These are phyloP conservation scores for Periconia sp. DNA, from an alignment of 2,329 filamentous ascomycete species.

Conservation along the genomic window DNA sequence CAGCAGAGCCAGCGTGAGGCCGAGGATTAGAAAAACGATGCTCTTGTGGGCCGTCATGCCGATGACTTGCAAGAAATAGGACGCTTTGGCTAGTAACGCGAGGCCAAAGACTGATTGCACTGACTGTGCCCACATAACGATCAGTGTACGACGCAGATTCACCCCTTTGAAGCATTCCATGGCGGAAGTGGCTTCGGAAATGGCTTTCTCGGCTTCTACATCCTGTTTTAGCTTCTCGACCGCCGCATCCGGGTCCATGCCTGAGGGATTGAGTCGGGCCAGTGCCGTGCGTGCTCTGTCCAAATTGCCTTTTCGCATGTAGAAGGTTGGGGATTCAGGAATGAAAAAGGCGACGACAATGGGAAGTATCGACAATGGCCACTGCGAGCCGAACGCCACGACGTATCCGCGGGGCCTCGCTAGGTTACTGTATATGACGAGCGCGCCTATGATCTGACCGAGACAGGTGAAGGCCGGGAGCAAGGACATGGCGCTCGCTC, in stretches of 20 bases:
- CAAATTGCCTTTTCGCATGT: conserved; percentile 47
- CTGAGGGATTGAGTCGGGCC: conserved; percentile 51
- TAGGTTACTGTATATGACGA: conserved; percentile 41
- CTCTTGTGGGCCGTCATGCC: conserved; percentile 31
- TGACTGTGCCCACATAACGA: conserved; percentile 38
- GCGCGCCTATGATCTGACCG: conserved; percentile 51
- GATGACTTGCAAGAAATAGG: conserved; percentile 38
- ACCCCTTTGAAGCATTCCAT: conserved; percentile 39
- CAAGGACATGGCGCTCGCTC: conserved; percentile 52
- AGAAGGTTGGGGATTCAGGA: conserved; percentile 55
- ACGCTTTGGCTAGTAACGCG: conserved; percentile 36
- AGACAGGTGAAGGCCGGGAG: conserved; percentile 54
- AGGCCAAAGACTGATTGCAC: conserved; percentile 40
- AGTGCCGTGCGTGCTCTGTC: conserved; percentile 50
- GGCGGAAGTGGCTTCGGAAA: conserved; percentile 23
- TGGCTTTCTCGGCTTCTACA: conserved; percentile 29
- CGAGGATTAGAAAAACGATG: conserved; percentile 50
- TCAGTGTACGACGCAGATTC: conserved; percentile 41
- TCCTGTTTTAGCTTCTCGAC: conserved; percentile 27
- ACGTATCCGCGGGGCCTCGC: conserved; percentile 39
- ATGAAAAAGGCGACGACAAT: conserved; percentile 49
- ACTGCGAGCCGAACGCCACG: conserved; percentile 49
- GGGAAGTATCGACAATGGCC: conserved; percentile 48
- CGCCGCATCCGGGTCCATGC: conserved; percentile 32
- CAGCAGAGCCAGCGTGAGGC: conserved; percentile 49